Evolutionary conservation across 257 asterid species (phyloP).

Genomic region (Forsythia suspensa): DNA sequence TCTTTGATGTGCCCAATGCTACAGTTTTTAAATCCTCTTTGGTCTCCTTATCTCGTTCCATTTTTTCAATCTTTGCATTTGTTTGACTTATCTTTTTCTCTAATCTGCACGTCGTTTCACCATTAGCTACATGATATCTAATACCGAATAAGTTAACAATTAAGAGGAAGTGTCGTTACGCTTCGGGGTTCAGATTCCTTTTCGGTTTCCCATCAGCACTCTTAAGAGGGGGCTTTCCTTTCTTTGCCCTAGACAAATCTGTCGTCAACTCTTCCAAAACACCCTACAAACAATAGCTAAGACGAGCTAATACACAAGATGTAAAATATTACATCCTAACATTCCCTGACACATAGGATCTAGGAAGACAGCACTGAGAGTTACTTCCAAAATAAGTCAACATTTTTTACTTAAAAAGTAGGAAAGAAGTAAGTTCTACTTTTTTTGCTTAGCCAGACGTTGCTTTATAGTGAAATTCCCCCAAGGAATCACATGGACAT

Average conservation of each 20-base stretch:
- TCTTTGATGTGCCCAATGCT: constrained; percentile 96
- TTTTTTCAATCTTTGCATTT: constrained; percentile 64
- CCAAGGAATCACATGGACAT: too few relatives aligned
- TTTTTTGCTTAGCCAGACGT: too few relatives aligned
- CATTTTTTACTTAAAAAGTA: neutral
- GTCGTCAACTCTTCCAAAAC: constrained; percentile 60
- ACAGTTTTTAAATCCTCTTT: constrained; percentile 89
- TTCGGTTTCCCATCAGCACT: constrained; percentile 79
- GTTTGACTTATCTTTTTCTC: constrained; percentile 84
- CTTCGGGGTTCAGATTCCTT: constrained; percentile 82
- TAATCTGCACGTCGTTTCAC: constrained; percentile 47
- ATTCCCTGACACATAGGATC: neutral
- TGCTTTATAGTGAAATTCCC: too few relatives aligned
- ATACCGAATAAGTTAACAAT: neutral
- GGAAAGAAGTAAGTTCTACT: neutral
- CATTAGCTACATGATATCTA: constrained; percentile 22
- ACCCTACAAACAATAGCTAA: constrained; percentile 39
- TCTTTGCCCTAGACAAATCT: constrained; percentile 77
- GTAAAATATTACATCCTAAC: neutral
- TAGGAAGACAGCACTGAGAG: neutral
- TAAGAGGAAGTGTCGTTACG: constrained; percentile 46
- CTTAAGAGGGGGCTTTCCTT: constrained; percentile 81
- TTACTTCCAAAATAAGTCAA: neutral
- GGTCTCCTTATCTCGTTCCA: constrained; percentile 76
- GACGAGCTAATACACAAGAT: neutral